A percentile compares a stretch with the other conserved stretches of the same genome.
phyloP scores from a whole-genome alignment of 345 rosid species.

The Cochlearia excelsa region DNA sequence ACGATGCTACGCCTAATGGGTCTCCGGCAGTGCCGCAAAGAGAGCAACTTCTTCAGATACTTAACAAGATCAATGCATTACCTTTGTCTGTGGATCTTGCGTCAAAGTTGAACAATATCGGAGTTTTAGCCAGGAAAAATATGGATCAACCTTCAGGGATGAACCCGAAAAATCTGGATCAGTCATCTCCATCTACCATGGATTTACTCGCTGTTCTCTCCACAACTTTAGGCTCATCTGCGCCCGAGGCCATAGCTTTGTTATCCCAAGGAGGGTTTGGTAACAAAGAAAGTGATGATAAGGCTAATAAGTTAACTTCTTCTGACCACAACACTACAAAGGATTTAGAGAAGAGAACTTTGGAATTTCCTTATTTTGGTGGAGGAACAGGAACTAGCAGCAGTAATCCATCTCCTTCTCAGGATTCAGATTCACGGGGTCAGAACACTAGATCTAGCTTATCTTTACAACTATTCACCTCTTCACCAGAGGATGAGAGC shows the following conservation, averaged over 20 bases:
- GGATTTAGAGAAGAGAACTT: constrained; percentile 41
- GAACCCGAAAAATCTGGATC: constrained; percentile 41
- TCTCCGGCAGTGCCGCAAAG: constrained; percentile 46
- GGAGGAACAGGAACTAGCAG: constrained; percentile 61
- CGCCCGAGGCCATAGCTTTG: constrained; percentile 50
- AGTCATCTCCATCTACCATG: constrained; percentile 54
- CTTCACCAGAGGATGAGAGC: constrained; percentile 63
- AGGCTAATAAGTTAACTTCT: constrained; percentile 41
- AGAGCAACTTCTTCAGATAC: constrained; percentile 69
- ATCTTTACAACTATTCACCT: constrained; percentile 67
- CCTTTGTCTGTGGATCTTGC: constrained; percentile 68
- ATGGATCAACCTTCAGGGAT: constrained; percentile 37
- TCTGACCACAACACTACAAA: constrained; percentile 38
- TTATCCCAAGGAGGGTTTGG: constrained; percentile 58
- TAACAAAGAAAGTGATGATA: constrained; percentile 49
- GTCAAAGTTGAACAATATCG: constrained; percentile 50
- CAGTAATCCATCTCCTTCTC: constrained; percentile 59
- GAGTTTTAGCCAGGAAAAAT: constrained; percentile 42
- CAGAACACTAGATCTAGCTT: constrained; percentile 54
- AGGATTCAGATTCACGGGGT: constrained; percentile 64
- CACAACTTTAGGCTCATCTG: constrained; percentile 54
- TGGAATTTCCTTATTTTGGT: constrained; percentile 44
- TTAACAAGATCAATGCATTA: constrained; percentile 70
- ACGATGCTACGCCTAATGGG: constrained; percentile 42
- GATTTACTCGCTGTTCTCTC: constrained; percentile 78